A percentile compares a stretch with the other conserved stretches of the same genome.
phyloP scores from a whole-genome alignment of 1,284 basidiomycete species.

The Ganoderma sinense region DNA sequence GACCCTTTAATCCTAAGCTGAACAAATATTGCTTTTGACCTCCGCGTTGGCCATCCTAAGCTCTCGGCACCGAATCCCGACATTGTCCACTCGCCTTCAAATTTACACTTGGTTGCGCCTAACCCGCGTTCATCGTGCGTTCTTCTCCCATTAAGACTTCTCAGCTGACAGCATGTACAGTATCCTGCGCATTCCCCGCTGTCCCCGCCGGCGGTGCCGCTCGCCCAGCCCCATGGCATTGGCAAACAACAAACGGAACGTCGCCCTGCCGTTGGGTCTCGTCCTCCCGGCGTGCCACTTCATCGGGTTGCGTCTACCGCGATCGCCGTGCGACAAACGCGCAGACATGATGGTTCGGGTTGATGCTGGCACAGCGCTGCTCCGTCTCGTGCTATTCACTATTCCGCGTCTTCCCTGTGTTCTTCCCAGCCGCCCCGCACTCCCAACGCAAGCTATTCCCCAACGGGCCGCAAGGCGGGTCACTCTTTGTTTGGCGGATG shows the following conservation, averaged over 20 bases:
- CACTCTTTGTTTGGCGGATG: neutral
- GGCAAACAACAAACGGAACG: neutral
- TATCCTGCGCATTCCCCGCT: neutral
- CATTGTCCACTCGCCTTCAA: neutral
- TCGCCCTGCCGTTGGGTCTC: neutral
- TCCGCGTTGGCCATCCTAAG: neutral
- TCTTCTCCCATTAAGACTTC: neutral
- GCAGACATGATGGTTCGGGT: neutral
- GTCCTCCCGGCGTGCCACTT: neutral
- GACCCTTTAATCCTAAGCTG: neutral
- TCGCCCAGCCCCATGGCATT: neutral
- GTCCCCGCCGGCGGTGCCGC: neutral
- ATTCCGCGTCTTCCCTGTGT: neutral
- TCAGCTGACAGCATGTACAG: neutral
- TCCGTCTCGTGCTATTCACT: slow-evolving; percentile 1
- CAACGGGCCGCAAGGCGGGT: neutral
- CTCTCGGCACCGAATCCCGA: slow-evolving; percentile 8
- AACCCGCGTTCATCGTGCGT: neutral
- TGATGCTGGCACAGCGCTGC: neutral
- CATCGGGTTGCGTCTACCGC: neutral
- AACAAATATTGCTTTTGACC: neutral
- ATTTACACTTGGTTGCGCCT: neutral
- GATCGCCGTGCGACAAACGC: slow-evolving; percentile 4
- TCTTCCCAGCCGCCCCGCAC: neutral
- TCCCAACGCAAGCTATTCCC: neutral